Conservation (phyloP, 306 rosid species). For the Leucaena leucocephala region DNA sequence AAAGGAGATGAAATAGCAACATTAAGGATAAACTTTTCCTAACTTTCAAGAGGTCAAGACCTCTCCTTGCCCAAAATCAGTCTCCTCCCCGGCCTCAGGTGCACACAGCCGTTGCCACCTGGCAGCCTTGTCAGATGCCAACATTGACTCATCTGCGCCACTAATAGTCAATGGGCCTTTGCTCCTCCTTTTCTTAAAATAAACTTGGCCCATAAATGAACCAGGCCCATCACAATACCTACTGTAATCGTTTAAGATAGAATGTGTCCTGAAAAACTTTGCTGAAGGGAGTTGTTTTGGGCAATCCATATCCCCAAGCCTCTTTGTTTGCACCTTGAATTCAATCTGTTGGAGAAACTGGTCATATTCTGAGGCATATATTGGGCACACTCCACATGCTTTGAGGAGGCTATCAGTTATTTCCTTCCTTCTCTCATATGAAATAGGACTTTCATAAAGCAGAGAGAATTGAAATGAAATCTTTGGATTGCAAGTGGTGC, state of each 20-base stretch:
- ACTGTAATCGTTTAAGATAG: neutral
- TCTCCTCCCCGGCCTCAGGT: too few species aligned
- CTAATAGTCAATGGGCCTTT: too few species aligned
- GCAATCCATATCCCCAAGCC: neutral
- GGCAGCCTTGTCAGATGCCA: too few species aligned
- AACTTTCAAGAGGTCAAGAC: too few species aligned
- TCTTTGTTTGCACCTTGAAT: neutral
- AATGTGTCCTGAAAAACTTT: neutral
- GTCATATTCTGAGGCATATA: neutral
- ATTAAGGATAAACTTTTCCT: too few species aligned
- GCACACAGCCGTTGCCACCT: too few species aligned
- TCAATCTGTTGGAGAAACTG: neutral
- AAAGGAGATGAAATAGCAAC: too few species aligned
- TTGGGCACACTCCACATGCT: neutral
- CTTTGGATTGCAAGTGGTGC: neutral
- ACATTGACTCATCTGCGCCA: too few species aligned
- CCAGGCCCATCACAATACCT: neutral
- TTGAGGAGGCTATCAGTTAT: neutral
- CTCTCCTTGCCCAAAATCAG: too few species aligned
- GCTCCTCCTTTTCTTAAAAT: too few species aligned
- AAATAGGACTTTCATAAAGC: neutral
- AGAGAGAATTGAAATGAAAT: neutral
- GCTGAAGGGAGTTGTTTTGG: neutral
- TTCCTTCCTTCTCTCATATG: neutral
- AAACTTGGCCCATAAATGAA: too few species aligned